phyloP scores from a whole-genome alignment of 1,139 yeast species.

The Candida frijolesensis region DNA sequence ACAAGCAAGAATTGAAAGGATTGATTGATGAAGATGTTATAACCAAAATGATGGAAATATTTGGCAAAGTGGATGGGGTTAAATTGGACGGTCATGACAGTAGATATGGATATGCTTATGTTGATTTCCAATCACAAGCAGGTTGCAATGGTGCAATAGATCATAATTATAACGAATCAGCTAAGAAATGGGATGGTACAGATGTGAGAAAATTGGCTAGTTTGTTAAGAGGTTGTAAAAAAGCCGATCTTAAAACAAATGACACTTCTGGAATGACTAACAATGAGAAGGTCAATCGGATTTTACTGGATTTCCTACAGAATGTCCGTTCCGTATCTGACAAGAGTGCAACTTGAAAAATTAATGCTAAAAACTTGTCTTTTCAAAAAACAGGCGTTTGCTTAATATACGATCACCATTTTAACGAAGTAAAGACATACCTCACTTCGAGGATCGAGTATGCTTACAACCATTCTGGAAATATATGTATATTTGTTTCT shows the following conservation, averaged over 20 bases:
- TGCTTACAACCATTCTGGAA: too few relatives aligned
- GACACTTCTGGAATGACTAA: background rate
- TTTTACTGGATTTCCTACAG: background rate
- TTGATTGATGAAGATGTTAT: constrained; percentile 35
- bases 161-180: constrained; percentile 44
- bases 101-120: constrained; percentile 41
- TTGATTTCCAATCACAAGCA: constrained; percentile 28
- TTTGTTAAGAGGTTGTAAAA: constrained; percentile 38
- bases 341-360: constrained; percentile 15
- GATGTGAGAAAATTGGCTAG: constrained; percentile 51
- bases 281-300: constrained; percentile 5
- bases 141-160: constrained; percentile 37
- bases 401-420: constrained; percentile 26
- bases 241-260: background rate
- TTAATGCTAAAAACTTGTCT: constrained; percentile 8
- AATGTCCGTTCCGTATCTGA: constrained; percentile 42
- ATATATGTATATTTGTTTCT: background rate
- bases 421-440: constrained; percentile 11
- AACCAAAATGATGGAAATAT: constrained; percentile 44
- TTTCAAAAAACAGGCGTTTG: constrained; percentile 21
- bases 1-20: constrained; percentile 33
- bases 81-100: constrained; percentile 20
- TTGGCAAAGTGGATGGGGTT: constrained; percentile 39
- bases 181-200: constrained; percentile 50
- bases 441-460: constrained; percentile 14